These are phyloP conservation scores for Mallotus repandus DNA, from an alignment of 441 rosid genomes.

Conservation along the genomic window DNA sequence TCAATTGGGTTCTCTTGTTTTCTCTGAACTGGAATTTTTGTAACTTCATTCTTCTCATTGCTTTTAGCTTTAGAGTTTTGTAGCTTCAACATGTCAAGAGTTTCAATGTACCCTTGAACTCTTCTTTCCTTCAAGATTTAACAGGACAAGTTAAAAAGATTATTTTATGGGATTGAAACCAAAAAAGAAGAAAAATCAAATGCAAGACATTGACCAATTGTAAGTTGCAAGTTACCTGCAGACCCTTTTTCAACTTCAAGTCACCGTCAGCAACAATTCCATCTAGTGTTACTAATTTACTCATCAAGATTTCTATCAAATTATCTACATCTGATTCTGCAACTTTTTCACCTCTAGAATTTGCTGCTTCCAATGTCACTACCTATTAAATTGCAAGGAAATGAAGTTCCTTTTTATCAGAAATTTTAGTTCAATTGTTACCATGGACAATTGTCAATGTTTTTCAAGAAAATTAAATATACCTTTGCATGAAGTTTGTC, in stretches of 20 bases:
- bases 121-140: slow-evolving; percentile 59
- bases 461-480: neutral
- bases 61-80: slow-evolving; percentile 39
- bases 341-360: slow-evolving; percentile 59
- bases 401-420: neutral
- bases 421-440: neutral
- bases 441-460: neutral
- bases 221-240: slow-evolving; percentile 50
- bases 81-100: slow-evolving; percentile 69
- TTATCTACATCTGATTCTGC: slow-evolving; percentile 57
- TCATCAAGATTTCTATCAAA: slow-evolving; percentile 71
- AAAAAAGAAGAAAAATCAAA: neutral
- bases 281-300: slow-evolving; percentile 74
- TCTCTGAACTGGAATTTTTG: slow-evolving; percentile 10
- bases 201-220: neutral
- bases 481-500: slow-evolving; percentile 71
- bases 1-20: slow-evolving; percentile 37
- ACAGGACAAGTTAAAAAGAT: neutral
- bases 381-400: slow-evolving; percentile 48
- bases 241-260: slow-evolving; percentile 70
- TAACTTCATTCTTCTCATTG: slow-evolving; percentile 16
- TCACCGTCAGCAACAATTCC: slow-evolving; percentile 68
- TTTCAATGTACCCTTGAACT: slow-evolving; percentile 77
- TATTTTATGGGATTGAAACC: neutral
- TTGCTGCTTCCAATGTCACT: slow-evolving; percentile 54